phyloP scores from a whole-genome alignment of 371 early-diverging fungal genomes.

The Mucor velutinosus region DNA sequence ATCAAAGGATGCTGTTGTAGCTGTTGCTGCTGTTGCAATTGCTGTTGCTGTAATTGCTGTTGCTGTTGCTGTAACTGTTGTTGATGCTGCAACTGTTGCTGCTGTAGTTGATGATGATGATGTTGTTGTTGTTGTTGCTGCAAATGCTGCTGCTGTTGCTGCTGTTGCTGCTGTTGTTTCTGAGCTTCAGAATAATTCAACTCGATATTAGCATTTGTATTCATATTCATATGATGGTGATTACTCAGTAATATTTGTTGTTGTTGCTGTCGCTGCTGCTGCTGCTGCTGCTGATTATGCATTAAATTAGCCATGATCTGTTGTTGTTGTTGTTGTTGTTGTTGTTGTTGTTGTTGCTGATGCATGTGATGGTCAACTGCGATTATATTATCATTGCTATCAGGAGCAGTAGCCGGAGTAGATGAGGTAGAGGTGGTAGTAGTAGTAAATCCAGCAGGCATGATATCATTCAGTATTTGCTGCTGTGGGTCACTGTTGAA shows the following conservation, averaged over 20 bases:
- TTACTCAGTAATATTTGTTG: not conserved
- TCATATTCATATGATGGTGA: not conserved
- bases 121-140: not conserved
- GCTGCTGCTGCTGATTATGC: not conserved
- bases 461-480: not conserved
- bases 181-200: not conserved
- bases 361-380: conserved; percentile 1
- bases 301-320: not conserved
- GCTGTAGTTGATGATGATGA: not conserved
- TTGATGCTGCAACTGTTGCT: not conserved
- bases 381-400: not conserved
- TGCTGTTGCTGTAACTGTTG: not conserved
- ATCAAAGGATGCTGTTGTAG: not conserved
- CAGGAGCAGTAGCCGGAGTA: not conserved
- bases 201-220: not conserved
- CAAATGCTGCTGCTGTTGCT: not conserved
- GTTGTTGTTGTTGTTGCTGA: not conserved
- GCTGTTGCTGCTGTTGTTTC: no score
- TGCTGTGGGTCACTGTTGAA: not conserved
- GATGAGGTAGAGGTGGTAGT: not conserved
- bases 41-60: not conserved
- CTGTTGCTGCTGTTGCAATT: not conserved
- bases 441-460: not conserved
- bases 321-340: not conserved
- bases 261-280: not conserved